A percentile compares a stretch with the other conserved stretches of the same genome.
Conservation (phyloP, 2,329 filamentous ascomycete genomes). For the Talaromyces sp. region DNA sequence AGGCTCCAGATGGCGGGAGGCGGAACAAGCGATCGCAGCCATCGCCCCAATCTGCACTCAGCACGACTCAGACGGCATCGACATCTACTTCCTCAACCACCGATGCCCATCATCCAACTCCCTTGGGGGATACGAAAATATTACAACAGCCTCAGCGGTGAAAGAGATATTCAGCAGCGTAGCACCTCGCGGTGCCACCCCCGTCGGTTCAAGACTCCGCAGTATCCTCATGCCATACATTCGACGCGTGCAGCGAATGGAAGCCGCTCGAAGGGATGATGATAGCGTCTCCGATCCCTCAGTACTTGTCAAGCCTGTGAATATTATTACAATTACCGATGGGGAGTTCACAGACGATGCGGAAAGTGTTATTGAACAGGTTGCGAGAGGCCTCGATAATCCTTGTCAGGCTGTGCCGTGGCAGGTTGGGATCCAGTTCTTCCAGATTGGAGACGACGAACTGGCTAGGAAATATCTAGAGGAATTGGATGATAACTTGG, state of each 20-base stretch:
- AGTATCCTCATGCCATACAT: constrained; percentile 76
- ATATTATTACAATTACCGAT: constrained; percentile 92
- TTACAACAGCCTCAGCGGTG: constrained; percentile 63
- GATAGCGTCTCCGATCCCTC: constrained; percentile 24
- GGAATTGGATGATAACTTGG: constrained; percentile 74
- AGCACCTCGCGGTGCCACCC: constrained; percentile 67
- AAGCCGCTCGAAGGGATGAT: constrained; percentile 35
- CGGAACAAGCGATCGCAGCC: constrained; percentile 66
- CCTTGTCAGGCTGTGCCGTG: constrained; percentile 71
- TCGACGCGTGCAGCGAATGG: constrained; percentile 51
- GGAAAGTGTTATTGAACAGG: constrained; percentile 66
- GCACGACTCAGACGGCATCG: constrained; percentile 82
- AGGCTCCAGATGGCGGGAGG: constrained; percentile 75
- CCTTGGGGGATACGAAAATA: constrained; percentile 65
- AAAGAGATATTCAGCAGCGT: constrained; percentile 71
- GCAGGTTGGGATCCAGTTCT: constrained; percentile 93
- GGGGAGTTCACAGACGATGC: constrained; percentile 80
- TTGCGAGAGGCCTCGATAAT: constrained; percentile 65
- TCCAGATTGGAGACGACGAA: constrained; percentile 81
- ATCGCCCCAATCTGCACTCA: constrained; percentile 81
- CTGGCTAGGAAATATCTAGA: constrained; percentile 66
- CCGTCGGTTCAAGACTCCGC: constrained; percentile 72
- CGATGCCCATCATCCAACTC: constrained; percentile 38
- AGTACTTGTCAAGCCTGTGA: constrained; percentile 70
- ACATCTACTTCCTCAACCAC: constrained; percentile 88